Evolutionary conservation across 1,139 yeast species (phyloP).

Genomic region (Diutina scorzettiae): DNA sequence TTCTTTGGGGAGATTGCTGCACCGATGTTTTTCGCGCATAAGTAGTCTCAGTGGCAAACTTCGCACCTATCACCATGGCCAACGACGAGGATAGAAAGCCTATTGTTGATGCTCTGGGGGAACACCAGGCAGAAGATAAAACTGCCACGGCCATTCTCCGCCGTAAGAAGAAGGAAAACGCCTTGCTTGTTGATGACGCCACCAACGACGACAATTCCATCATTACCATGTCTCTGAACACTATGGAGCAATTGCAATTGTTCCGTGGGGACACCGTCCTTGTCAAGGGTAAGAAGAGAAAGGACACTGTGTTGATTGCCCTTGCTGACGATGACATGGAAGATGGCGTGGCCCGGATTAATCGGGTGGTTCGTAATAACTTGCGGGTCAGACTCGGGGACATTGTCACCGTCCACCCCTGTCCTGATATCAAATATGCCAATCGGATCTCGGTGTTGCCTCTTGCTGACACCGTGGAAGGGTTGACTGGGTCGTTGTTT

Average conservation of each 20-base stretch:
- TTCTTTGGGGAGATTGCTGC: too few relatives aligned
- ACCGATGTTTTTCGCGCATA: too few relatives aligned
- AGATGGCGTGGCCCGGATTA: slow-evolving; percentile 88
- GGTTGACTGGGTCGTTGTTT: slow-evolving; percentile 92
- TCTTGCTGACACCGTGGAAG: slow-evolving; percentile 96
- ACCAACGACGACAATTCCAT: slow-evolving; percentile 94
- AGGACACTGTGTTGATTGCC: slow-evolving; percentile 94
- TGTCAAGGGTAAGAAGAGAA: slow-evolving; percentile 96
- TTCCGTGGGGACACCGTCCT: slow-evolving; percentile 97
- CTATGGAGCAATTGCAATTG: slow-evolving; percentile 89
- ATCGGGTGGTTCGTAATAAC: slow-evolving; percentile 93
- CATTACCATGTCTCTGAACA: slow-evolving; percentile 85
- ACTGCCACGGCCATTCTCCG: slow-evolving; percentile 97
- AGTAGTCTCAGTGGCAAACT: too few relatives aligned
- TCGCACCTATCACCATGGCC: neutral
- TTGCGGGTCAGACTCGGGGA: slow-evolving; percentile 92
- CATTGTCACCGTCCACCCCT: slow-evolving; percentile 80
- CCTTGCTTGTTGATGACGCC: slow-evolving; percentile 93
- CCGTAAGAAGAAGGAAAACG: slow-evolving; percentile 94
- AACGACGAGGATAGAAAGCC: slow-evolving; percentile 18
- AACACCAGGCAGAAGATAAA: slow-evolving; percentile 50
- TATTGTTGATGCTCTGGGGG: slow-evolving; percentile 35
- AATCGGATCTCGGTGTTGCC: slow-evolving; percentile 91
- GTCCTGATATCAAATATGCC: slow-evolving; percentile 97
- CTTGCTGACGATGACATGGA: slow-evolving; percentile 95